These are phyloP conservation scores for Lotus japonicus DNA, from an alignment of 306 rosid genomes.

Conservation along the genomic window DNA sequence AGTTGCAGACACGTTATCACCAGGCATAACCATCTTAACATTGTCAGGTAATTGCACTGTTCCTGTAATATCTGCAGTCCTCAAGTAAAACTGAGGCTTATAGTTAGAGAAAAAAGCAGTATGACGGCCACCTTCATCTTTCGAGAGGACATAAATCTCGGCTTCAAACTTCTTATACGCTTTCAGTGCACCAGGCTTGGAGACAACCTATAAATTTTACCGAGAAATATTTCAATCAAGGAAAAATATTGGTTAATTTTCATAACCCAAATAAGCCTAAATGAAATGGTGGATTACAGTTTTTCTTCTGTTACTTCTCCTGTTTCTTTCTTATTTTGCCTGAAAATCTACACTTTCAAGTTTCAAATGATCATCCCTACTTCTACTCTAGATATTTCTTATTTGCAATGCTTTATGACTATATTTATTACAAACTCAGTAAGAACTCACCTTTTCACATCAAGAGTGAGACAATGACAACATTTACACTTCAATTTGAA, in stretches of 20 bases:
- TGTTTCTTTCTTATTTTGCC: no score
- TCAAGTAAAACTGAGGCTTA: slow-evolving; percentile 83
- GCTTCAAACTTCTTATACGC: slow-evolving; percentile 81
- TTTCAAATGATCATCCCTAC: background rate
- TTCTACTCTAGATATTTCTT: background rate
- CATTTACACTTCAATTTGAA: background rate
- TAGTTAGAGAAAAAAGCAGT: slow-evolving; percentile 92
- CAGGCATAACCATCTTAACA: slow-evolving; percentile 95
- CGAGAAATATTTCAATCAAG: background rate
- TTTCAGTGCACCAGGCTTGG: slow-evolving; percentile 73
- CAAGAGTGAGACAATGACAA: background rate
- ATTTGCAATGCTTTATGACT: background rate
- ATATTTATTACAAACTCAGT: background rate
- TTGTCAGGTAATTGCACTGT: slow-evolving; percentile 69
- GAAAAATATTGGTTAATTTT: background rate
- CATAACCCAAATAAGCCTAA: background rate
- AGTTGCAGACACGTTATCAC: slow-evolving; percentile 75
- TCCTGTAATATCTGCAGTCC: slow-evolving; percentile 91
- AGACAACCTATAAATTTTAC: slow-evolving; percentile 47
- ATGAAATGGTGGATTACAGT: background rate
- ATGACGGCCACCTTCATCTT: slow-evolving; percentile 96
- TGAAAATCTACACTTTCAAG: background rate
- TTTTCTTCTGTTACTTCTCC: background rate
- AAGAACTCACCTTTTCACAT: background rate
- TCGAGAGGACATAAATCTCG: slow-evolving; percentile 85